phyloP scores from a whole-genome alignment of 352 stramenopile genomes.

The Poterioochromonas sp. region DNA sequence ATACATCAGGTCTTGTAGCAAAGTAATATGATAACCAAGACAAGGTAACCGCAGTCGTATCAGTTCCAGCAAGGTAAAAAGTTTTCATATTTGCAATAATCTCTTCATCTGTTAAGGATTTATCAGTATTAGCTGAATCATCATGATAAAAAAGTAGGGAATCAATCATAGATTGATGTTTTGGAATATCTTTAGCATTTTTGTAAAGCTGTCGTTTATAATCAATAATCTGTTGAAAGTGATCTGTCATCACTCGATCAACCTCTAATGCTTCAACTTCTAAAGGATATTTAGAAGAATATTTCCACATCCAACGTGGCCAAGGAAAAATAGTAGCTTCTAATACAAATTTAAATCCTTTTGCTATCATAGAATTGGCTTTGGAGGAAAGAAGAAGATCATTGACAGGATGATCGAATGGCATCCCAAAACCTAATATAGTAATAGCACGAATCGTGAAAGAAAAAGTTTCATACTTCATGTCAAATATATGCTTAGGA shows the following conservation, averaged over 20 bases:
- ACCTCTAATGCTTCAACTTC: neutral
- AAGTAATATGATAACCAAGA: neutral
- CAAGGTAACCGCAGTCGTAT: neutral
- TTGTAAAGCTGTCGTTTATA: neutral
- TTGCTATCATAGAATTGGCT: neutral
- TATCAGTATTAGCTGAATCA: too few species aligned
- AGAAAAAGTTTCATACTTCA: neutral
- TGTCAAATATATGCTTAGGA: neutral
- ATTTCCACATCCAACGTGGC: neutral
- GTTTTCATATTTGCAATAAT: neutral
- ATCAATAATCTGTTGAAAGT: neutral
- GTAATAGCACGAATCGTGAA: neutral
- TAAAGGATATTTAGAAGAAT: neutral
- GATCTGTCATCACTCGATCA: neutral
- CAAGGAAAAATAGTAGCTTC: neutral
- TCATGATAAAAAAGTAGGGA: neutral
- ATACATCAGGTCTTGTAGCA: neutral
- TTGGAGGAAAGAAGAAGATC: neutral
- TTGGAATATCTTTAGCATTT: neutral
- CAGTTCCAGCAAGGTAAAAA: neutral
- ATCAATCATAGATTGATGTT: neutral
- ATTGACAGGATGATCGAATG: neutral
- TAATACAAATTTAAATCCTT: neutral
- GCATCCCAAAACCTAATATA: neutral
- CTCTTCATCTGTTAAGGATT: neutral